Conservation (phyloP, 139 green algal genomes). For the Nannochloris sp. region DNA sequence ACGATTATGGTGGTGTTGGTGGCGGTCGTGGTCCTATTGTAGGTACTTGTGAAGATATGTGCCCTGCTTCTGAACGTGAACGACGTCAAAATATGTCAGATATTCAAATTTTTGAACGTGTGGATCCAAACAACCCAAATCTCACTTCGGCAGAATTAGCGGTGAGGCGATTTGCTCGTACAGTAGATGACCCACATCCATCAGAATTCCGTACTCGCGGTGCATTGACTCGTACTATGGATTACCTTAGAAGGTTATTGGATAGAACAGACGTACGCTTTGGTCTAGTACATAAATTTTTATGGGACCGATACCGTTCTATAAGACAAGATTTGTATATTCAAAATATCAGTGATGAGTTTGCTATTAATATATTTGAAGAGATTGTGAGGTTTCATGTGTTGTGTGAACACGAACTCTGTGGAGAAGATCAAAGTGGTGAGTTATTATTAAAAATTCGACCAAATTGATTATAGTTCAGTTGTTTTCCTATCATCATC, state of each 20-base stretch:
- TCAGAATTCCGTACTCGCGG: conserved; percentile 58
- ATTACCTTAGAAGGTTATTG: conserved; percentile 62
- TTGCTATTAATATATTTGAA: conserved; percentile 40
- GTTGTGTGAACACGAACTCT: conserved; percentile 68
- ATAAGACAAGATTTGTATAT: conserved; percentile 70
- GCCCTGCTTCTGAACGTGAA: conserved; percentile 46
- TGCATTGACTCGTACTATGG: conserved; percentile 60
- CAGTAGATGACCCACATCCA: conserved; percentile 41
- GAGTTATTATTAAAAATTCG: background rate
- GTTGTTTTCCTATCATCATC: background rate
- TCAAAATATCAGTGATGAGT: conserved; percentile 53
- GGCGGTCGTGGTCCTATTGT: conserved; percentile 16
- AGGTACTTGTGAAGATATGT: conserved; percentile 64
- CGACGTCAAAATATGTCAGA: conserved; percentile 39
- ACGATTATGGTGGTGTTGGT: background rate
- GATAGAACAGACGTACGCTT: conserved; percentile 19
- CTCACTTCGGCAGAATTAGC: conserved; percentile 40
- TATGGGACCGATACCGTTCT: conserved; percentile 81
- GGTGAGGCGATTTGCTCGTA: conserved; percentile 69
- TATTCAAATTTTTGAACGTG: conserved; percentile 60
- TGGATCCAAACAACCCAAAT: conserved; percentile 25
- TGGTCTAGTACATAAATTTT: conserved; percentile 66
- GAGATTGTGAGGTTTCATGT: conserved; percentile 70
- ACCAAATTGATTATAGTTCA: background rate
- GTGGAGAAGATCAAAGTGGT: conserved; percentile 32